Percentiles rank a stretch among this genome's conserved stretches.
Evolutionary conservation across 1,284 basidiomycete species (phyloP).

Genomic region (Melampsora americana): DNA sequence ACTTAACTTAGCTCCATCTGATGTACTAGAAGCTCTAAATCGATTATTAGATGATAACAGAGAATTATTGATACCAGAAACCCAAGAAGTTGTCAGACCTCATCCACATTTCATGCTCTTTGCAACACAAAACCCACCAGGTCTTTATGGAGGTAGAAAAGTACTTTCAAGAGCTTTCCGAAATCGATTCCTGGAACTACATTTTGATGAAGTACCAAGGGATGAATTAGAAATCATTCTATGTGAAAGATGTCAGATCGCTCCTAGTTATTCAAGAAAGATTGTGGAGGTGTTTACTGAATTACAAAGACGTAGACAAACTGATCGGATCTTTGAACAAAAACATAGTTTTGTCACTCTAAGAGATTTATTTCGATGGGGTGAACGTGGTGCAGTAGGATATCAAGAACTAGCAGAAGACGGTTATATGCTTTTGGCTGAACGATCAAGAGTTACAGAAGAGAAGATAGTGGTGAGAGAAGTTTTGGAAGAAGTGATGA

Average conservation of each 20-base stretch:
- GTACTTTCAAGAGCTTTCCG: slow-evolving; percentile 92
- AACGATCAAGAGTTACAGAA: slow-evolving; percentile 77
- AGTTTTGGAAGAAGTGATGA: slow-evolving; percentile 86
- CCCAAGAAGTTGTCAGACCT: slow-evolving; percentile 87
- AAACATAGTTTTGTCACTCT: slow-evolving; percentile 95
- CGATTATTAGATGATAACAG: slow-evolving; percentile 95
- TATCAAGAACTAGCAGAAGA: slow-evolving; percentile 93
- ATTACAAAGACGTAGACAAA: slow-evolving; percentile 85
- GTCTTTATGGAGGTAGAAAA: slow-evolving; percentile 94
- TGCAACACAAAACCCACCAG: slow-evolving; percentile 96
- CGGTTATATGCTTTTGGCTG: slow-evolving; percentile 96
- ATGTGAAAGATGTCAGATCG: slow-evolving; percentile 80
- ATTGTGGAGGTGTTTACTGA: slow-evolving; percentile 93
- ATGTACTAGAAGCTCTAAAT: slow-evolving; percentile 96
- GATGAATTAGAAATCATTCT: slow-evolving; percentile 88
- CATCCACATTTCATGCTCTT: slow-evolving; percentile 98
- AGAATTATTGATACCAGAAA: slow-evolving; percentile 92
- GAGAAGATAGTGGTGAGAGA: slow-evolving; percentile 87
- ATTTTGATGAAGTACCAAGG: slow-evolving; percentile 96
- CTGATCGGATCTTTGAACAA: slow-evolving; percentile 90
- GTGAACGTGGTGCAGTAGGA: slow-evolving; percentile 73
- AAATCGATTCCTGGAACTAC: slow-evolving; percentile 97
- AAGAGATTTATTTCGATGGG: slow-evolving; percentile 97
- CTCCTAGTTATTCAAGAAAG: slow-evolving; percentile 83
- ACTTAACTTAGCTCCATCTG: slow-evolving; percentile 93